Evolutionary conservation across 2,329 filamentous ascomycete genomes (phyloP).

Genomic region (Ophiocordyceps camponoti-rufipedis): DNA sequence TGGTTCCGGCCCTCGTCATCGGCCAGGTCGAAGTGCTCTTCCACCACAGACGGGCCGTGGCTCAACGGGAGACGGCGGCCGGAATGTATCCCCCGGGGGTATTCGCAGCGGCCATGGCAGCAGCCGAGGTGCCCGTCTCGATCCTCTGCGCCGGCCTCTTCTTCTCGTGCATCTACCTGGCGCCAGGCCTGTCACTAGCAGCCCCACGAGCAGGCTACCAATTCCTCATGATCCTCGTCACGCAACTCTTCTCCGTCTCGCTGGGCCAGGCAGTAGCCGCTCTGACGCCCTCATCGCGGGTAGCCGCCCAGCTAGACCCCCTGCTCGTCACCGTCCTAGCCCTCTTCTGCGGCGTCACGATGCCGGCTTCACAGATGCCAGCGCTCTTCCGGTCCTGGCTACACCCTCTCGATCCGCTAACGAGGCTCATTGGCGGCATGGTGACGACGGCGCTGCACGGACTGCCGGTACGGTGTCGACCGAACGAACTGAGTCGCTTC

Average conservation of each 20-base stretch:
- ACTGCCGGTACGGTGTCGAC: constrained; percentile 40
- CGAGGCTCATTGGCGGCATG: constrained; percentile 63
- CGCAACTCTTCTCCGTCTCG: constrained; percentile 69
- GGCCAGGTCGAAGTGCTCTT: constrained; percentile 69
- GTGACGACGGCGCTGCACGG: constrained; percentile 60
- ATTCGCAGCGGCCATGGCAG: constrained; percentile 60
- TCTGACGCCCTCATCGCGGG: constrained; percentile 60
- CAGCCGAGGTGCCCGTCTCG: constrained; percentile 72
- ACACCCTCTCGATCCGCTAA: constrained; percentile 71
- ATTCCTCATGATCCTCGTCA: constrained; percentile 70
- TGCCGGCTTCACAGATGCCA: constrained; percentile 61
- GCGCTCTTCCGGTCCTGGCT: constrained; percentile 65
- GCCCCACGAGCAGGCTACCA: constrained; percentile 61
- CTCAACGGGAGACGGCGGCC: constrained; percentile 68
- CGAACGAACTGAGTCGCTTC: constrained; percentile 49
- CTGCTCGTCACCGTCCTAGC: constrained; percentile 69
- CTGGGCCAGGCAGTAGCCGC: constrained; percentile 61
- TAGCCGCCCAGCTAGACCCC: constrained; percentile 64
- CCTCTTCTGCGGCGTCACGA: constrained; percentile 76
- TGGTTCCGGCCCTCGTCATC: constrained; percentile 68
- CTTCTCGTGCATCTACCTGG: constrained; percentile 72
- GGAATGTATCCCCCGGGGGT: constrained; percentile 75
- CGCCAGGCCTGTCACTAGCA: constrained; percentile 51
- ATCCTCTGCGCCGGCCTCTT: constrained; percentile 64
- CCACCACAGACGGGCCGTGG: constrained; percentile 60